Evolutionary conservation across 1,284 basidiomycete genomes (phyloP), one percentile per base, ranked within the genome.

Genomic region (Cutaneotrichosporon sp.): DNA sequence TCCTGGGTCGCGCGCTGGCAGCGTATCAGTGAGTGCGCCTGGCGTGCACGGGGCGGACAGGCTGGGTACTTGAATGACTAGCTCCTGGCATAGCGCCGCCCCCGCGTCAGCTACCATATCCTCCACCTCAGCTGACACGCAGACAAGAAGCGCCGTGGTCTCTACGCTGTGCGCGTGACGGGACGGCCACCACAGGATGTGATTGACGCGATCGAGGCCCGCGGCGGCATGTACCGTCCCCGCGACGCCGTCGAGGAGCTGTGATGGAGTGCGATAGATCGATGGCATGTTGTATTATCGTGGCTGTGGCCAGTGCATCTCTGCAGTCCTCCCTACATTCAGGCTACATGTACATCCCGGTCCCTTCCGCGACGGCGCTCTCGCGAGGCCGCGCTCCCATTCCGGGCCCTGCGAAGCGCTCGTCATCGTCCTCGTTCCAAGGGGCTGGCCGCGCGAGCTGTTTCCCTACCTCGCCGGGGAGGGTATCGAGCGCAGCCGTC

Each of bases 1-100:
- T 93, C 90, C 74, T 98, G 94, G 94, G 92, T 97, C 10, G 89
- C 90, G 14, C 80, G 87, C 61, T 94, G 90, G 90, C 90, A 94
- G 72, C 78, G 90, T 68, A 89, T 86, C 62, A 83, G 90, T 91
- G 61, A 62, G 87, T 81, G 12, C 6, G 1, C 11, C n/a, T n/a
- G 9, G 37, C 2, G 19, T 9, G 20, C 20, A 22, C 7, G 34
- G n/a, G n/a, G n/a, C n/a, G n/a, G n/a, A n/a, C n/a, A n/a, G n/a
- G n/a, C n/a, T n/a, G n/a, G n/a, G n/a, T n/a, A n/a, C n/a, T n/a
- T n/a, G n/a, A n/a, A n/a, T n/a, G n/a, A n/a, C n/a, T n/a, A n/a
- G n/a, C n/a, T n/a, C n/a, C n/a, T n/a, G n/a, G n/a, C n/a, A n/a
- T n/a, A n/a, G n/a, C n/a, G n/a, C n/a, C n/a, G n/a, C n/a, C n/a